phyloP scores from a whole-genome alignment of 768 basidiomycete species.

The Naematelia aurantialba region DNA sequence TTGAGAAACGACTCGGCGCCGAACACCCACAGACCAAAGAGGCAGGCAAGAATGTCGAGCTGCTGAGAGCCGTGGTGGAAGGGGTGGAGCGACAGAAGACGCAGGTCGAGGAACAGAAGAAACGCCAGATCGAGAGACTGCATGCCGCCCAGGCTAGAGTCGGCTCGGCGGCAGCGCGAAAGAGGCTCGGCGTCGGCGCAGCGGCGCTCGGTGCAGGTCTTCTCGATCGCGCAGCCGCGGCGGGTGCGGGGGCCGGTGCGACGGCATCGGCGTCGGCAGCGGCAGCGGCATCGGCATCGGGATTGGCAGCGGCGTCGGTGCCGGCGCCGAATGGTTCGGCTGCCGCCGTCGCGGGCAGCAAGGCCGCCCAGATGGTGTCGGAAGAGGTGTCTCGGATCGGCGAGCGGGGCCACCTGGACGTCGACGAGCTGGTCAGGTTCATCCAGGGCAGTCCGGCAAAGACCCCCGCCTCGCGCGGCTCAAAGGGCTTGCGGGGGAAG shows the following conservation, averaged over 20 bases:
- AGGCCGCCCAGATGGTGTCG: background rate
- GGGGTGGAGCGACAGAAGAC: slow-evolving; percentile 37
- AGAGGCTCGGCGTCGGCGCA: slow-evolving; percentile 9
- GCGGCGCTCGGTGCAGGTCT: slow-evolving; percentile 11
- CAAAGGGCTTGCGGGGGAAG: slow-evolving; percentile 47
- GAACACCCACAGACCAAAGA: slow-evolving; percentile 50
- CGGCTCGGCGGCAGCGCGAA: slow-evolving; percentile 12
- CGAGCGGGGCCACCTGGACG: slow-evolving; percentile 44
- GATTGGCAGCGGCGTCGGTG: slow-evolving; percentile 1
- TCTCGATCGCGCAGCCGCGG: too few species aligned
- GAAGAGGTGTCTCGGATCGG: slow-evolving; percentile 22
- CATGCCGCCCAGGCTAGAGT: slow-evolving; percentile 35
- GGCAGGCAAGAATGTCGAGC: slow-evolving; percentile 47
- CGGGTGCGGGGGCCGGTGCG: background rate
- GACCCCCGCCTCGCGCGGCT: slow-evolving; percentile 26
- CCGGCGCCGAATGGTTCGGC: slow-evolving; percentile 1
- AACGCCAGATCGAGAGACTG: slow-evolving; percentile 36
- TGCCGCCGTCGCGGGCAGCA: slow-evolving; percentile 1
- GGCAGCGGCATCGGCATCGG: background rate
- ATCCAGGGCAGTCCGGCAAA: slow-evolving; percentile 45
- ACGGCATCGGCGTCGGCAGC: slow-evolving; percentile 14
- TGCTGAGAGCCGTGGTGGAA: slow-evolving; percentile 47
- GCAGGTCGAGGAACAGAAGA: slow-evolving; percentile 37
- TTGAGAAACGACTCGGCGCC: slow-evolving; percentile 45
- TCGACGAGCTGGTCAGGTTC: slow-evolving; percentile 53